These are phyloP conservation scores for Mycena floridula DNA, from an alignment of 768 basidiomycete genomes.

Conservation along the genomic window DNA sequence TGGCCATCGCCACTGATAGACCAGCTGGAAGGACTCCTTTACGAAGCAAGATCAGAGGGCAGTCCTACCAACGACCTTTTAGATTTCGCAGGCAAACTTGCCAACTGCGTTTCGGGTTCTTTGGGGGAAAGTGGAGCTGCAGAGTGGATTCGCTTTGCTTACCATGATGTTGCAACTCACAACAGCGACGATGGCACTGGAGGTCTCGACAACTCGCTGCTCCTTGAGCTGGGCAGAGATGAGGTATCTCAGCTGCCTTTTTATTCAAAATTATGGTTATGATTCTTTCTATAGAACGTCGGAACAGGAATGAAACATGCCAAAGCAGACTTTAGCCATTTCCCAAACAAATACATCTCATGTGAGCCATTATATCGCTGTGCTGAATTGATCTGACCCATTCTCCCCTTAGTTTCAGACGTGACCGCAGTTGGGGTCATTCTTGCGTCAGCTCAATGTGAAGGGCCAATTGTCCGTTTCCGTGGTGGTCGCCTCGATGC, in stretches of 20 bases:
- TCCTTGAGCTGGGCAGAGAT: conserved; percentile 34
- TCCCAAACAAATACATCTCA: conserved; percentile 37
- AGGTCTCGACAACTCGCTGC: conserved; percentile 44
- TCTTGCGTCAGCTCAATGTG: conserved; percentile 33
- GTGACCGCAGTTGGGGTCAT: conserved; percentile 33
- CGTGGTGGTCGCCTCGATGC: conserved; percentile 38
- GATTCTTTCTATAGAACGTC: conserved; percentile 31
- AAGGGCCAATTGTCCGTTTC: conserved; percentile 38
- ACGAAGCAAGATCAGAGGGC: too few relatives aligned
- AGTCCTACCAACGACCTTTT: too few relatives aligned
- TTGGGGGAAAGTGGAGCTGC: too few relatives aligned
- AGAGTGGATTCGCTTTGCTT: conserved; percentile 18
- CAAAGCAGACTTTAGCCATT: conserved; percentile 32
- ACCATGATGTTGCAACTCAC: conserved; percentile 45
- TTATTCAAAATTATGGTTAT: conserved; percentile 4
- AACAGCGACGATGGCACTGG: conserved; percentile 39
- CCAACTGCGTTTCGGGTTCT: too few relatives aligned
- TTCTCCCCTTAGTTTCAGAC: conserved; percentile 33
- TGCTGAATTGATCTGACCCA: background rate
- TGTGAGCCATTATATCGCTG: conserved; percentile 22
- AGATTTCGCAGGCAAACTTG: too few relatives aligned
- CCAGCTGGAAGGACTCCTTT: too few relatives aligned
- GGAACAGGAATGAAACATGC: conserved; percentile 40
- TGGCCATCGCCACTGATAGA: too few relatives aligned
- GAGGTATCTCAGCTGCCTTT: conserved; percentile 25